phyloP scores from a whole-genome alignment of 169 alveolate species.

The Eimeria mitis region DNA sequence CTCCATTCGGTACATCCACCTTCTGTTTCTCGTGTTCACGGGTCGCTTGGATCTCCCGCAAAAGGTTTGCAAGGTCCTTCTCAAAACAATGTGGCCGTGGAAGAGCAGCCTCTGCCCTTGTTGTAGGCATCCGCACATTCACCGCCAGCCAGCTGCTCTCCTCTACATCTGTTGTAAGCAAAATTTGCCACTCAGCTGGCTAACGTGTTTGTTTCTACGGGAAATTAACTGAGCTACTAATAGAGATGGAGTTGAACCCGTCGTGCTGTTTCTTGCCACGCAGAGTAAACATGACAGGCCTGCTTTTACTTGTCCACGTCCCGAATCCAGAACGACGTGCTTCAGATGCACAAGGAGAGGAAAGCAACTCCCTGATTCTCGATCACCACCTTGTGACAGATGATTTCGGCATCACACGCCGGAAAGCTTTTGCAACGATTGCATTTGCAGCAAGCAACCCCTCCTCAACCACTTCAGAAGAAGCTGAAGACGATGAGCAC shows the following conservation, averaged over 20 bases:
- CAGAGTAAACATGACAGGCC: conserved; percentile 82
- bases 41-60: not conserved
- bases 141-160: conserved; percentile 22
- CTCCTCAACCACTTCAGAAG: not conserved
- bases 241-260: not conserved
- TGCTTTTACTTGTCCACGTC: conserved; percentile 63
- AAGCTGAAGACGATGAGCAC: not conserved
- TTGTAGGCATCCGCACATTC: conserved; percentile 58
- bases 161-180: conserved; percentile 25
- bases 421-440: conserved; percentile 13
- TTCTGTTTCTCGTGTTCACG: not conserved
- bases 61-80: not conserved
- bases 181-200: not conserved
- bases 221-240: not conserved
- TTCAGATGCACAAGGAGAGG: not conserved
- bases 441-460: not conserved
- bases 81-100: conserved; percentile 13
- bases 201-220: not conserved
- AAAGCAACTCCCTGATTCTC: not conserved
- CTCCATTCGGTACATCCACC: not conserved
- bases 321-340: not conserved
- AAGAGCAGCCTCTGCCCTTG: conserved; percentile 56
- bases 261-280: not conserved
- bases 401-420: conserved; percentile 29
- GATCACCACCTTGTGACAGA: conserved; percentile 26